Evolutionary conservation across 192 early-diverging fungal genomes (phyloP), one percentile per base, ranked within the genome.

Genomic region (Dispira simplex): DNA sequence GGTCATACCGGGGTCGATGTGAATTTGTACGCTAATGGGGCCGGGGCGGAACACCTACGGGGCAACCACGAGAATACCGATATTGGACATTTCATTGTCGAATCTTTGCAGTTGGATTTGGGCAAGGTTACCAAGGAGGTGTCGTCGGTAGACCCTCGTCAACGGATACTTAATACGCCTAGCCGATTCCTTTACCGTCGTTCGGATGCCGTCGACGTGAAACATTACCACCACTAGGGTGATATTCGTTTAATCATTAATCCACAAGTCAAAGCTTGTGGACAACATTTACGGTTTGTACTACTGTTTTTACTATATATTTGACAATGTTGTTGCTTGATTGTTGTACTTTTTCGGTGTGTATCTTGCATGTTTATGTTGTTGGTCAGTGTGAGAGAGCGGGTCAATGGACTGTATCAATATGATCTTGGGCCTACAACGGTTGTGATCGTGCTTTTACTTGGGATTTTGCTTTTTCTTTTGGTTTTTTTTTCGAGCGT

Each of bases 1-100:
- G 93, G 93, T 8, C 96, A 99, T 67, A 88, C 88, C 53, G 93
- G 84, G 2, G 91, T 95, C 16, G 96, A 99, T 71, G 96, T 99
- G 12, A 97, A 92, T 67, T 70, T 95, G 43, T 95, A 92, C 70
- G 90, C 92, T 0, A 83, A 90, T 66, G 92, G 92, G 18, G 66
- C 67, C 26, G 70, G 76, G 23, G 64, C 80, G 14, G 68, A 87
- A 11, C 47, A 73, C 51, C 70, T 95, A 63, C 69, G 77, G 16
- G 90, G 90, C 28, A 90, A 84, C 78, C 85, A 88, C 70, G 92
- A 95, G 65, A 95, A 95, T 76, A 95, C 85, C 6, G 83, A 91
- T 6, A 84, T 94, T 69, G 87, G 89, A 62, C 14, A 75, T 25
- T 90, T 91, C 59, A 85, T 94, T 26, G 71, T 70, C 43, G 47